A percentile compares a stretch with the other conserved stretches of the same genome.
phyloP scores from a whole-genome alignment of 352 stramenopile species.

The Pythium angustatum region DNA sequence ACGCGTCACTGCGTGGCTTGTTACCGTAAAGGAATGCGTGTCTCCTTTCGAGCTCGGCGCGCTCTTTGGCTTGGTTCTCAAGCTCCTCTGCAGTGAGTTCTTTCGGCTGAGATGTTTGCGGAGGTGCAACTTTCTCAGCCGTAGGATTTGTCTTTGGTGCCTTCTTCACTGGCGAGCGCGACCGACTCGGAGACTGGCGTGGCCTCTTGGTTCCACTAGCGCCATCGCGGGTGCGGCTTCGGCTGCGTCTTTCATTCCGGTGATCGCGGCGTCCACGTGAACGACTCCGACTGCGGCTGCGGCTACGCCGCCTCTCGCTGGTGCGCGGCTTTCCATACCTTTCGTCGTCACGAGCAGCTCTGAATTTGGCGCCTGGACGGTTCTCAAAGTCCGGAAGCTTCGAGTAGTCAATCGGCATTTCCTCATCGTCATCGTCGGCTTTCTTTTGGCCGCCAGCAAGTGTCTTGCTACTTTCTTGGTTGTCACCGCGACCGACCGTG shows the following conservation, averaged over 20 bases:
- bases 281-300: constrained; percentile 20
- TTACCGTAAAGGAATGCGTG: constrained; percentile 68
- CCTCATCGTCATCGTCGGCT: constrained; percentile 32
- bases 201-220: constrained; percentile 1
- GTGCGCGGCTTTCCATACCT: not conserved
- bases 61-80: constrained; percentile 28
- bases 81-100: constrained; percentile 16
- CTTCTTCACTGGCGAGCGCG: constrained; percentile 13
- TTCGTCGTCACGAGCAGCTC: constrained; percentile 24
- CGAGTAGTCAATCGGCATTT: constrained; percentile 78
- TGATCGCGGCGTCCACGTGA: constrained; percentile 1
- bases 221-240: constrained; percentile 8
- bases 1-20: not conserved
- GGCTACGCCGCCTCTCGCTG: constrained; percentile 43
- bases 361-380: constrained; percentile 28
- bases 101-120: constrained; percentile 7
- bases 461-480: not conserved
- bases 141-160: not conserved
- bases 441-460: not conserved
- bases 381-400: constrained; percentile 75
- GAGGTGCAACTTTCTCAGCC: not conserved
- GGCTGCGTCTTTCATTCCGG: constrained; percentile 6
- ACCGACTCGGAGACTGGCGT: constrained; percentile 18
- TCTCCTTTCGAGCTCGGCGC: constrained; percentile 45
- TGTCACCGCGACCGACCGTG: constrained; percentile 26